Evolutionary conservation across 192 early-diverging fungal genomes (phyloP).

Genomic region (Backusella tuberculispora): DNA sequence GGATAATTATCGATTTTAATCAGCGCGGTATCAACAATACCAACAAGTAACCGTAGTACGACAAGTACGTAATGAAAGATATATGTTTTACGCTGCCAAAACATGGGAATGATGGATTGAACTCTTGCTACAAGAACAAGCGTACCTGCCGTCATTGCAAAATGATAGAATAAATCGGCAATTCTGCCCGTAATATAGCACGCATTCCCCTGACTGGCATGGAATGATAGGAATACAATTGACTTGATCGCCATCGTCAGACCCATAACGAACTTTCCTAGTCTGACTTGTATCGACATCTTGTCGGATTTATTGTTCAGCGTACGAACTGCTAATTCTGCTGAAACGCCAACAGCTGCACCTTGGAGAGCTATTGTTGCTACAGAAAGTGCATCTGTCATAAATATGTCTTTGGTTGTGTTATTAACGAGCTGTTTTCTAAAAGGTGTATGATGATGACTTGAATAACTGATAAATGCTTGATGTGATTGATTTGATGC

Average conservation of each 20-base stretch:
- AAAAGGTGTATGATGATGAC: too few relatives aligned
- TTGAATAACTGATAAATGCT: too few relatives aligned
- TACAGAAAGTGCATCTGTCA: conserved; percentile 15
- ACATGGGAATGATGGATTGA: conserved; percentile 19
- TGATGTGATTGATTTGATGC: too few relatives aligned
- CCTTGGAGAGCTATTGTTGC: conserved; percentile 21
- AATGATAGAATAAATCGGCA: conserved; percentile 33
- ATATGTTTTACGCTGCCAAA: conserved; percentile 13
- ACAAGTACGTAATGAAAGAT: background rate
- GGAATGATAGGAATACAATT: conserved; percentile 26
- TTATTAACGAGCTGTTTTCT: too few relatives aligned
- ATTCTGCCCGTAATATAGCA: conserved; percentile 29
- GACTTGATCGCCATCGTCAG: conserved; percentile 28
- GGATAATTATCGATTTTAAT: conserved; percentile 5
- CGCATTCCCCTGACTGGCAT: conserved; percentile 17
- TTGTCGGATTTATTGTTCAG: conserved; percentile 19
- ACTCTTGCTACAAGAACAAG: conserved; percentile 28
- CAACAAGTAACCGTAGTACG: conserved; percentile 12
- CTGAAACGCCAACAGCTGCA: conserved; percentile 6
- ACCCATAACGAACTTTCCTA: conserved; percentile 29
- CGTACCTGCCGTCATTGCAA: conserved; percentile 31
- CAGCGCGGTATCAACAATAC: conserved; percentile 21
- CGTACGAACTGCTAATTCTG: conserved; percentile 2
- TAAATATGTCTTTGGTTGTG: background rate
- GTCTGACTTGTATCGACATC: background rate